Evolutionary conservation across 306 rosid species (phyloP).

Genomic region (Erythrophleum fordii): DNA sequence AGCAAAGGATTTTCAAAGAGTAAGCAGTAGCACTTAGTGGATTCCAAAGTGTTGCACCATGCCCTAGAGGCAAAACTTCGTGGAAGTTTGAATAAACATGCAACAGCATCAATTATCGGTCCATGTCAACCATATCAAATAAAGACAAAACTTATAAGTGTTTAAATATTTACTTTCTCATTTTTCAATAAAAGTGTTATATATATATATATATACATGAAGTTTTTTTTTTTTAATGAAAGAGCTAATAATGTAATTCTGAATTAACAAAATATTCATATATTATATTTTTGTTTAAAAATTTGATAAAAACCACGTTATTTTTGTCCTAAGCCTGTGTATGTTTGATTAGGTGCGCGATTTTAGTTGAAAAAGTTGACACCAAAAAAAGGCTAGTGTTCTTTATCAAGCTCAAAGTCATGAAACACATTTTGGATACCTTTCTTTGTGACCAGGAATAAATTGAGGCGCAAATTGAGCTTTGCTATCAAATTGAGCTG

Average conservation of each 20-base stretch:
- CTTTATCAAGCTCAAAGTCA: neutral
- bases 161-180: neutral
- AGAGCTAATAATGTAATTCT: neutral
- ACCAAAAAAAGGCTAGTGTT: neutral
- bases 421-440: neutral
- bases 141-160: neutral
- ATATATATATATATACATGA: neutral
- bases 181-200: neutral
- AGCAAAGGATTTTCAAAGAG: neutral
- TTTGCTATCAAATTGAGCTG: too few species aligned
- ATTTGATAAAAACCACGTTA: neutral
- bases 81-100: neutral
- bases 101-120: neutral
- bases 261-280: neutral
- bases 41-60: slow-evolving; percentile 1
- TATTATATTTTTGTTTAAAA: neutral
- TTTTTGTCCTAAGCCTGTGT: neutral
- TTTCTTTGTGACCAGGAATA: neutral
- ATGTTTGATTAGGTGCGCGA: neutral
- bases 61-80: neutral
- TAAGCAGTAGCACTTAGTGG: neutral
- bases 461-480: slow-evolving; percentile 16
- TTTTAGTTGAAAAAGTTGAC: neutral
- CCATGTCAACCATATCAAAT: neutral
- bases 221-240: neutral